These are phyloP conservation scores for Neurospora terricola DNA, from an alignment of 495 filamentous ascomycete genomes.

Conservation along the genomic window DNA sequence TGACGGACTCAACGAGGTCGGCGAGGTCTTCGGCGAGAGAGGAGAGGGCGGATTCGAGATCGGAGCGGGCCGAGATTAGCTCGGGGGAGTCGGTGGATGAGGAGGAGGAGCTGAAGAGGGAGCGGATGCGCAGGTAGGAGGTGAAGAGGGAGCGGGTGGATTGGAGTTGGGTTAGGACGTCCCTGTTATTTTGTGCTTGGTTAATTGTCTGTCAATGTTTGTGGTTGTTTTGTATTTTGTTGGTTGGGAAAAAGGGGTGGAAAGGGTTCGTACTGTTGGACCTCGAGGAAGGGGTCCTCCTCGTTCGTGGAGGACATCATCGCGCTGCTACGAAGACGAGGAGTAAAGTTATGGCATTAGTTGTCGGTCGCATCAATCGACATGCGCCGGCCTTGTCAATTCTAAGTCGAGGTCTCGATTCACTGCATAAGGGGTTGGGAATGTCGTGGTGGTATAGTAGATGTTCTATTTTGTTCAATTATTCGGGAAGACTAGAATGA, in stretches of 20 bases:
- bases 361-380: constrained; percentile 3
- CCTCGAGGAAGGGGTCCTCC: constrained; percentile 86
- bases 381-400: not conserved
- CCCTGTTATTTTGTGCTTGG: constrained; percentile 37
- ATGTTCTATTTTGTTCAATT: not conserved
- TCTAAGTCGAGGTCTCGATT: not conserved
- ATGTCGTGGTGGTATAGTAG: not conserved
- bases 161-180: constrained; percentile 74
- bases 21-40: constrained; percentile 77
- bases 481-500: not conserved
- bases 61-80: constrained; percentile 68
- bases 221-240: not conserved
- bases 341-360: constrained; percentile 2
- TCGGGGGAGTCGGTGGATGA: constrained; percentile 52
- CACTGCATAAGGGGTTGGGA: not conserved
- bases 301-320: constrained; percentile 67
- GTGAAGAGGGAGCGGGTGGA: constrained; percentile 76
- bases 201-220: not conserved
- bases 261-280: constrained; percentile 57
- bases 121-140: constrained; percentile 92
- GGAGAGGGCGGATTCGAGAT: constrained; percentile 68
- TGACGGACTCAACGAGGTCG: constrained; percentile 81
- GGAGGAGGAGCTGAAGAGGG: constrained; percentile 45
- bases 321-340: constrained; percentile 1
- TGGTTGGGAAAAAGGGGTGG: not conserved